Evolutionary conservation across 768 basidiomycete genomes (phyloP), one percentile per base, ranked within the genome.

Genomic region (Trametes cinnabarina): DNA sequence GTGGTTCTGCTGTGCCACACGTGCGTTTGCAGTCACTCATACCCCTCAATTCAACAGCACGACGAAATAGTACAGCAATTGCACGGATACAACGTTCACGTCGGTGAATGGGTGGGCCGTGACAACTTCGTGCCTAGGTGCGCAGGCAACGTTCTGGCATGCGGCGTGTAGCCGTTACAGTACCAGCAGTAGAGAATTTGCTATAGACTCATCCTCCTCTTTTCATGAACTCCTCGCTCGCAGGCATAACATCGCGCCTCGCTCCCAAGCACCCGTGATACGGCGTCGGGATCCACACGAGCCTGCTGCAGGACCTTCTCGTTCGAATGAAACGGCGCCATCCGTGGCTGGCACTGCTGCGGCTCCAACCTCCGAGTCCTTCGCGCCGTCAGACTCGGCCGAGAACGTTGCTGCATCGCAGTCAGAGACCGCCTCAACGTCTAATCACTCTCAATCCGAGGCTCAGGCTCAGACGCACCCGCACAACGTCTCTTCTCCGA

Each of bases 181-280:
- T 14, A 34, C 8, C 34, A 34, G 34, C 8, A 14, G 7, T 7
- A 7, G 34, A 34, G 34, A 7, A 7, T 34, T 7, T 34, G 34
- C 14, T n/a, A 39, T 15, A 39, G 17, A 5, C 15, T 39, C 14
- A 39, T 10, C 9, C 43, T 9, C 32, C 20, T 15, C 17, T 22
- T n/a, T n/a, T n/a, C 15, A 34, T 37, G 25, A 15, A 51, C 14
- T 14, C 50, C 26, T 66, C 28, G 35, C 82, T 83, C 2, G 8
- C 39, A 70, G 92, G 53, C 90, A 91, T 68, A 95, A 95, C 68
- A 83, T 94, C 58, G 91, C 93, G 0, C 94, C 94, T 0, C 87
- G 86, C 43, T 82, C 88, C 0, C 77, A 87, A 48, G 88, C 85
- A 0, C 90, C 92, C 20, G 88, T 95, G 34, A 76, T 95, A 30